Conservation (phyloP, 139 green algal species). For the Tetraselmis striata region DNA sequence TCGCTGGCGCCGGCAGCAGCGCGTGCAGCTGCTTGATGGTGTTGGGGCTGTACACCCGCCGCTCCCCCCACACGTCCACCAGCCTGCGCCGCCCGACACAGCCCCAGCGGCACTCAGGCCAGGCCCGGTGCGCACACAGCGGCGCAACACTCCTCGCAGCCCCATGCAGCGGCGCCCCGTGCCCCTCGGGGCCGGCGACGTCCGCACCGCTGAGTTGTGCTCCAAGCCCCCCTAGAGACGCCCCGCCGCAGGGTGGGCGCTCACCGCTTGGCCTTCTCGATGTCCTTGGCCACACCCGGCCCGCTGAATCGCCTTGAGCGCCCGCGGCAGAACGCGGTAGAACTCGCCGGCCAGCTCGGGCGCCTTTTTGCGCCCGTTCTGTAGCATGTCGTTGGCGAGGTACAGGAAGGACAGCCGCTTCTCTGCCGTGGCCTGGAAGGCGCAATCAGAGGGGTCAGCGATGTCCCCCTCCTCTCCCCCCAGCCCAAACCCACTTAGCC, state of each 20-base stretch:
- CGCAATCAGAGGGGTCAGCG: too few species aligned
- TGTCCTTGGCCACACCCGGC: slow-evolving; percentile 33
- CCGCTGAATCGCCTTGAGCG: slow-evolving; percentile 34
- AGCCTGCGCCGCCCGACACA: too few species aligned
- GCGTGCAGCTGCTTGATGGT: slow-evolving; percentile 31
- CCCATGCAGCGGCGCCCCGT: neutral
- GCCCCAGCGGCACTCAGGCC: too few species aligned
- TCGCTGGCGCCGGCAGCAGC: neutral
- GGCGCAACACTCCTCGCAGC: too few species aligned
- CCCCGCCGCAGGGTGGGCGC: neutral
- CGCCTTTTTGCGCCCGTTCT: slow-evolving; percentile 66
- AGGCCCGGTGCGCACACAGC: too few species aligned
- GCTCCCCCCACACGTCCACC: slow-evolving; percentile 34
- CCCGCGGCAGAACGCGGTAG: slow-evolving; percentile 40
- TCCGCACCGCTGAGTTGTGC: neutral
- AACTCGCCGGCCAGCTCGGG: slow-evolving; percentile 64
- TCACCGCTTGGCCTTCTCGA: slow-evolving; percentile 2
- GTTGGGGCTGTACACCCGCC: slow-evolving; percentile 31
- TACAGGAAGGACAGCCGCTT: slow-evolving; percentile 57
- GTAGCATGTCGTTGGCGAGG: slow-evolving; percentile 71
- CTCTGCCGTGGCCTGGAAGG: neutral
- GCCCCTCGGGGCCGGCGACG: too few species aligned
- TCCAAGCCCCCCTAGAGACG: too few species aligned
- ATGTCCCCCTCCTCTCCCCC: too few species aligned
- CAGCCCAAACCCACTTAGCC: too few species aligned